phyloP scores from a whole-genome alignment of 148 eudicot genomes.

The Heliamphora exappendiculata region DNA sequence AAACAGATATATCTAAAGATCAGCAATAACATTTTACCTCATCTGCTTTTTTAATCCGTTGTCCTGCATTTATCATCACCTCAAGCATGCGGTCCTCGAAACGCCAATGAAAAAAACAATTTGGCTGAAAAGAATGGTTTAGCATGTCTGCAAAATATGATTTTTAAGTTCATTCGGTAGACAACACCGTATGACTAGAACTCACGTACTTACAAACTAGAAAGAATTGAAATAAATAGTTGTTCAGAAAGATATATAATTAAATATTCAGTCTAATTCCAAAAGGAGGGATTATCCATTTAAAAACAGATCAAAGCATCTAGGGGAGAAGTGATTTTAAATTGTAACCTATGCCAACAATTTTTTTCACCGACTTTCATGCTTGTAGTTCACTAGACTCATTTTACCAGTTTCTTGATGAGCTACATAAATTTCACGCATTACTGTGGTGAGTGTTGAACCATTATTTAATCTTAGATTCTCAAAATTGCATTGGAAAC shows the following conservation, averaged over 20 bases:
- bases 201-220: neutral
- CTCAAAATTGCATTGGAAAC: neutral
- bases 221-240: constrained; percentile 3
- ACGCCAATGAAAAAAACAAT: constrained; percentile 99
- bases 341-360: neutral
- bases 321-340: neutral
- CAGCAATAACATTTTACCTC: constrained; percentile 52
- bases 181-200: neutral
- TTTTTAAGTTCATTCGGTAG: neutral
- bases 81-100: constrained; percentile 96
- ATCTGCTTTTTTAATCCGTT: constrained; percentile 70
- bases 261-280: neutral
- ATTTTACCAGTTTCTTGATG: neutral
- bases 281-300: neutral
- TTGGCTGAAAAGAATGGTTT: constrained; percentile 91
- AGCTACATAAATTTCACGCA: neutral
- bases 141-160: constrained; percentile 68
- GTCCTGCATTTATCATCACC: constrained; percentile 98
- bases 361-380: neutral
- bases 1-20: neutral
- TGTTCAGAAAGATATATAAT: neutral
- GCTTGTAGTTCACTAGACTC: neutral
- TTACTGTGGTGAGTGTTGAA: neutral
- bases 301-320: neutral
- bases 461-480: neutral